Evolutionary conservation across 2,329 filamentous ascomycete genomes (phyloP).

Genomic region (Aspergillus aculeatus): DNA sequence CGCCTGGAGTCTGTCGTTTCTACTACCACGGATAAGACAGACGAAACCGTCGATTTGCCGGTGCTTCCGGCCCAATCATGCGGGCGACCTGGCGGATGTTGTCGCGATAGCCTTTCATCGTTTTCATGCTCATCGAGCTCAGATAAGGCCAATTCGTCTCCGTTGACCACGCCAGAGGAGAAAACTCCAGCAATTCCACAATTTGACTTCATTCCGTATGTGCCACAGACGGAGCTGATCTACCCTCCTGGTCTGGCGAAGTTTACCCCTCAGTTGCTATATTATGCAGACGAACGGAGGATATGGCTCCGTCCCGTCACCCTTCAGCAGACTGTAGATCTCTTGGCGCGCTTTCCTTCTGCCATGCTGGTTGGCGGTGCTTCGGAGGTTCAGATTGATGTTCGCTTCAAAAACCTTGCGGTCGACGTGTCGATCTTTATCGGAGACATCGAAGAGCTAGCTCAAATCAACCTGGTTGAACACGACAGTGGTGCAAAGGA

Average conservation of each 20-base stretch:
- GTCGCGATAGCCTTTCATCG: constrained; percentile 19
- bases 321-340: constrained; percentile 74
- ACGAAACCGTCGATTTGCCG: background rate
- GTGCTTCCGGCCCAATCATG: constrained; percentile 15
- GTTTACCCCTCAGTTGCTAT: constrained; percentile 70
- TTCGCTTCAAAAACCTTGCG: constrained; percentile 84
- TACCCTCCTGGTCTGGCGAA: constrained; percentile 78
- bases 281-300: constrained; percentile 84
- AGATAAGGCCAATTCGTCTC: background rate
- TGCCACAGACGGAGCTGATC: constrained; percentile 82
- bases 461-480: constrained; percentile 66
- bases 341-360: constrained; percentile 73
- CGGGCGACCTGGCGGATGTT: constrained; percentile 28
- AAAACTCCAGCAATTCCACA: constrained; percentile 61
- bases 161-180: background rate
- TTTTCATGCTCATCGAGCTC: constrained; percentile 8
- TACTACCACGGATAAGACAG: background rate
- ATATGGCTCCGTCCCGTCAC: constrained; percentile 80
- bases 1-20: constrained; percentile 20
- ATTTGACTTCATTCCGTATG: constrained; percentile 83
- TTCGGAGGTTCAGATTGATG: constrained; percentile 88
- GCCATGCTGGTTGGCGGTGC: constrained; percentile 87
- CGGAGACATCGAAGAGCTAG: constrained; percentile 80
- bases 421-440: constrained; percentile 83
- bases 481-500: constrained; percentile 48